A percentile compares a stretch with the other conserved stretches of the same genome.
phyloP scores from a whole-genome alignment of 352 stramenopile species.

The Pythium scleroteichum region DNA sequence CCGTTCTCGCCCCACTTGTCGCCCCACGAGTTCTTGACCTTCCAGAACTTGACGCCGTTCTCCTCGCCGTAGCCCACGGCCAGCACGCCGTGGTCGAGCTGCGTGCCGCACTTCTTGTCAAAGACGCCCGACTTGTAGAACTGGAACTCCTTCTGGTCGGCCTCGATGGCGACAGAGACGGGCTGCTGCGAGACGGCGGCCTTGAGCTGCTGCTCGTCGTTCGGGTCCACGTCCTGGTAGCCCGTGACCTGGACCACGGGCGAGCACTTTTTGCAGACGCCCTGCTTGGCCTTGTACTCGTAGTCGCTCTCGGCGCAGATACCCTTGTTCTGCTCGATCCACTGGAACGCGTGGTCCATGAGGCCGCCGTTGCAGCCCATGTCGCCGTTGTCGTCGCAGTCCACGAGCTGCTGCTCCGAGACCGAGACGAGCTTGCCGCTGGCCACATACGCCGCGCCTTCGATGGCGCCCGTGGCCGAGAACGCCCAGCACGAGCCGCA shows the following conservation, averaged over 20 bases:
- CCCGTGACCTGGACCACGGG: slow-evolving; percentile 84
- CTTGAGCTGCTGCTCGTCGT: slow-evolving; percentile 86
- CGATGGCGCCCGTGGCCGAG: slow-evolving; percentile 96
- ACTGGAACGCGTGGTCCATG: slow-evolving; percentile 98
- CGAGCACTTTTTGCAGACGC: slow-evolving; percentile 80
- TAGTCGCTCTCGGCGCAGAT: slow-evolving; percentile 96
- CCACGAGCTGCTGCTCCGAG: slow-evolving; percentile 98
- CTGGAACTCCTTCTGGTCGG: slow-evolving; percentile 93
- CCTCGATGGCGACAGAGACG: slow-evolving; percentile 94
- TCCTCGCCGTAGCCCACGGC: slow-evolving; percentile 95
- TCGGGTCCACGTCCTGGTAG: slow-evolving; percentile 86
- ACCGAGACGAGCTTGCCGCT: slow-evolving; percentile 90
- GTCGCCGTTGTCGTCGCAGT: slow-evolving; percentile 95
- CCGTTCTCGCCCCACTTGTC: slow-evolving; percentile 90
- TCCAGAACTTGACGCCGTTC: slow-evolving; percentile 88
- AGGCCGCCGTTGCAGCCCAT: slow-evolving; percentile 96
- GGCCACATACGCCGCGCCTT: slow-evolving; percentile 95
- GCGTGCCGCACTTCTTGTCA: slow-evolving; percentile 78
- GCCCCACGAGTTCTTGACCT: slow-evolving; percentile 98
- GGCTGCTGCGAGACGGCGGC: slow-evolving; percentile 92
- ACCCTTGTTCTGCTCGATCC: slow-evolving; percentile 90
- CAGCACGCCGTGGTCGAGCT: slow-evolving; percentile 97
- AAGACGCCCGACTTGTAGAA: slow-evolving; percentile 97
- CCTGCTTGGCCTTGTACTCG: slow-evolving; percentile 88
- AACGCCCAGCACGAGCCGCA: slow-evolving; percentile 98